Conservation (phyloP, 441 rosid genomes). For the Populus hybrid region DNA sequence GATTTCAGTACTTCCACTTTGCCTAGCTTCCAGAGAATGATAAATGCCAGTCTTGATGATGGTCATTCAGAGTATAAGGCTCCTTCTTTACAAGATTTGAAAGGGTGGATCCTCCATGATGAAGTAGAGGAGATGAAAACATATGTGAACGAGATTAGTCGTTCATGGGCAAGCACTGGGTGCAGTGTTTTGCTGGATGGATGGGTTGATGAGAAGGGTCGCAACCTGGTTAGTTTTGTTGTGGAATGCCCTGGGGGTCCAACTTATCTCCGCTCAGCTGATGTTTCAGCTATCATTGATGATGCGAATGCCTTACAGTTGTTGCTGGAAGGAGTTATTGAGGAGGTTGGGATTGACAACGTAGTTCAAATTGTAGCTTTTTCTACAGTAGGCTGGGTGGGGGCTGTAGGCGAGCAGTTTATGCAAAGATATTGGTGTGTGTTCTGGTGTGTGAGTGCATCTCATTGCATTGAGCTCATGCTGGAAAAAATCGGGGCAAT, state of each 20-base stretch:
- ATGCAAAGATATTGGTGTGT: constrained; percentile 17
- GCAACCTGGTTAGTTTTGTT: constrained; percentile 40
- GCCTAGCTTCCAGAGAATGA: constrained; percentile 39
- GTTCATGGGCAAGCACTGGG: constrained; percentile 50
- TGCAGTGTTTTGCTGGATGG: constrained; percentile 61
- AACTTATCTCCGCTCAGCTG: constrained; percentile 40
- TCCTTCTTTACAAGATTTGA: constrained; percentile 39
- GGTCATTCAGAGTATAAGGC: constrained; percentile 18
- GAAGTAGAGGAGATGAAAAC: constrained; percentile 32
- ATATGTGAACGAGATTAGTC: constrained; percentile 33
- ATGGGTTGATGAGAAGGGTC: constrained; percentile 49
- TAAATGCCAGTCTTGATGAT: constrained; percentile 21
- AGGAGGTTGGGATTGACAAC: constrained; percentile 44
- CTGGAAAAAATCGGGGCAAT: constrained; percentile 32
- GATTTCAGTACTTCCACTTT: constrained; percentile 40
- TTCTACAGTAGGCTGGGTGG: constrained; percentile 45
- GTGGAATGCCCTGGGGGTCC: constrained; percentile 48
- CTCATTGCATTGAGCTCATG: constrained; percentile 55
- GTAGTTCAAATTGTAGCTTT: constrained; percentile 48
- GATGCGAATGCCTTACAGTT: constrained; percentile 28
- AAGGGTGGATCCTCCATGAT: constrained; percentile 43
- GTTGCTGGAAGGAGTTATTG: constrained; percentile 35
- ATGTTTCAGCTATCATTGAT: constrained; percentile 31
- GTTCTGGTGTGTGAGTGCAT: constrained; percentile 50
- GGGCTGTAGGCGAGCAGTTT: constrained; percentile 31